Base-by-base conservation (phyloP, 2,329 filamentous ascomycete species). In the Sarocladium brachiariae region DNA sequence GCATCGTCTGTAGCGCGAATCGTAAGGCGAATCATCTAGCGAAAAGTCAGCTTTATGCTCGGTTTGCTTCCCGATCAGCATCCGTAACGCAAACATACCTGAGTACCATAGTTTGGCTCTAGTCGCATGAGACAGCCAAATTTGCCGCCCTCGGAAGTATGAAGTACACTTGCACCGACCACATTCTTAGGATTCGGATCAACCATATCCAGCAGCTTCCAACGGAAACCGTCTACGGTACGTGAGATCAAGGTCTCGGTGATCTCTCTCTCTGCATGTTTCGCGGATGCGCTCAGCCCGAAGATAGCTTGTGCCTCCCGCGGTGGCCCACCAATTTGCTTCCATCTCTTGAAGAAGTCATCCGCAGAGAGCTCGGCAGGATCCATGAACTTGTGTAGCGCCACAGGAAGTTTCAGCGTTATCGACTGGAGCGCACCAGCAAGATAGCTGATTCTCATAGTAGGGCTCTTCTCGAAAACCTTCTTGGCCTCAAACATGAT, bases 291-390 rank as follows among this genome's bases (percentile, higher is more conserved):
- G n/a, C n/a, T 47, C 10, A 92, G 65, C 0, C 84, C 83, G 66
- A 99, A 95, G 27, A 97, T 89, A 45, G 80, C 80, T 65, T 99
- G 93, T 0, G 88, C 84, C 67, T 99, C 95, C 25, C 95, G 81
- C 1, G 91, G 85, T 2, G 82, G 81, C 4, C 87, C 89, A 11
- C 93, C 93, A 59, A 99, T 97, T 70, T 99, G 93, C 75, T 96
- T 95, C 93, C 93, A 99, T 49, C 95, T 79, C 75, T 95, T 96
- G 80, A 99, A 99, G 70, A 97, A 99, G 64, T 99, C 93, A 49
- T 99, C 93, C 0, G 86, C 83, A 6, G 81, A 81, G 34, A 99
- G 74, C 51, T 93, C 86, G 0, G 93, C 91, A 0, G 88, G 82
- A 55, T 96, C 91, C 90, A 97, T 96, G 63, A 96, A 99, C 65